Evolutionary conservation across 495 filamentous ascomycete species (phyloP).

Genomic region (Choiromyces venosus): DNA sequence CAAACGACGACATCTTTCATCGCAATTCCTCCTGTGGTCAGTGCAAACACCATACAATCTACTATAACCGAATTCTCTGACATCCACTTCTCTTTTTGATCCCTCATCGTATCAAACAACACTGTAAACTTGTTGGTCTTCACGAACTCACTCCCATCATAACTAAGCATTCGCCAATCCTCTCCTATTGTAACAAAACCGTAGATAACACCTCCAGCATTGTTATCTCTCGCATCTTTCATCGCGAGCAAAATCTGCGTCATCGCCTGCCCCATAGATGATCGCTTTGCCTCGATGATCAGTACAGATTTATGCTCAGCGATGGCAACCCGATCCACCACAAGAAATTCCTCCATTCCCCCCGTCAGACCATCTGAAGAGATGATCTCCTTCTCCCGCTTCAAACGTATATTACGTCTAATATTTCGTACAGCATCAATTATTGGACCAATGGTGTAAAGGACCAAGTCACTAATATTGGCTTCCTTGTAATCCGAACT

Average conservation of each 20-base stretch:
- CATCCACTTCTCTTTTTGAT: conserved; percentile 10
- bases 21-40: conserved; percentile 22
- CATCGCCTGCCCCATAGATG: conserved; percentile 15
- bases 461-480: conserved; percentile 9
- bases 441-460: conserved; percentile 4
- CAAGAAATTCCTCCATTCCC: conserved; percentile 13
- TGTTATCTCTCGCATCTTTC: conserved; percentile 23
- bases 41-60: conserved; percentile 22
- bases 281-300: conserved; percentile 13
- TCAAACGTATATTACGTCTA: conserved; percentile 2
- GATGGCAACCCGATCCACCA: conserved; percentile 12
- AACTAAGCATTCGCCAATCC: conserved; percentile 18
- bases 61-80: conserved; percentile 13
- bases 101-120: conserved; percentile 13
- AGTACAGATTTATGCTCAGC: conserved; percentile 12
- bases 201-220: conserved; percentile 14
- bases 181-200: conserved; percentile 21
- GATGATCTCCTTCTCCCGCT: conserved; percentile 13
- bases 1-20: too few relatives aligned
- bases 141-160: conserved; percentile 13
- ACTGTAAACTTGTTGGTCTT: conserved; percentile 6
- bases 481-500: conserved; percentile 9
- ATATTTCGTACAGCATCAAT: conserved; percentile 3
- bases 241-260: conserved; percentile 20
- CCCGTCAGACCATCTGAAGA: conserved; percentile 9